Conservation (phyloP, 2,329 filamentous ascomycete genomes). For the Didymella pomorum region DNA sequence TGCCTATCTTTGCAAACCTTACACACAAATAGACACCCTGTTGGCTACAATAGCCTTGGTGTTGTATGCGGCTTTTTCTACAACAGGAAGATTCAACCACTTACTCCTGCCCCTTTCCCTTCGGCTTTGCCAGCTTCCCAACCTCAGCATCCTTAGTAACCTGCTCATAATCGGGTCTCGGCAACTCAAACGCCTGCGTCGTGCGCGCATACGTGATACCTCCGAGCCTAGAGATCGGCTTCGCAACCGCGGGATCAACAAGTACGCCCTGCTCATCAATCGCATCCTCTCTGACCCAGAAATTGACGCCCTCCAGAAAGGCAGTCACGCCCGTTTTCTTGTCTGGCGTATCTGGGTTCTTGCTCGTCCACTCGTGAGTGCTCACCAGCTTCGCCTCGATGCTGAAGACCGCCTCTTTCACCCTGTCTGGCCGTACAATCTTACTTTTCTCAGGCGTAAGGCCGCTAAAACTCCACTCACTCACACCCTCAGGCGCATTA, state of each 20-base stretch:
- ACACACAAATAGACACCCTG: too few relatives aligned
- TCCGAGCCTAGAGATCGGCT: constrained; percentile 79
- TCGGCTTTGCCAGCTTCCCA: constrained; percentile 64
- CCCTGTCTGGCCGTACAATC: constrained; percentile 74
- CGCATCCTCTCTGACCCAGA: constrained; percentile 91
- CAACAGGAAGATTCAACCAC: not conserved
- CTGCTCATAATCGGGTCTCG: constrained; percentile 62
- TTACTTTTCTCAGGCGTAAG: constrained; percentile 73
- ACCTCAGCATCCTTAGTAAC: constrained; percentile 61
- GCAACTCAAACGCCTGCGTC: constrained; percentile 75
- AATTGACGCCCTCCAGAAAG: constrained; percentile 82
- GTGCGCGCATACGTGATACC: constrained; percentile 84
- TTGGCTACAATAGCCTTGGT: too few relatives aligned
- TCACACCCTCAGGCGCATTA: constrained; percentile 77
- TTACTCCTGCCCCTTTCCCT: constrained; percentile 38
- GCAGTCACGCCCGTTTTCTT: constrained; percentile 78
- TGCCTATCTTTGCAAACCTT: too few relatives aligned
- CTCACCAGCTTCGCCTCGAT: constrained; percentile 82
- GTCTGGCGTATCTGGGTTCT: constrained; percentile 65
- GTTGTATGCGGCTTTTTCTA: too few relatives aligned
- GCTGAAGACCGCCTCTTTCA: constrained; percentile 82
- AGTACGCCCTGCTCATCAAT: constrained; percentile 78
- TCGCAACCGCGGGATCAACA: constrained; percentile 77
- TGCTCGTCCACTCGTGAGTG: constrained; percentile 78
- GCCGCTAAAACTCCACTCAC: constrained; percentile 82